Evolutionary conservation across 2,329 filamentous ascomycete genomes (phyloP).

Genomic region (Aquanectria penicillioides): DNA sequence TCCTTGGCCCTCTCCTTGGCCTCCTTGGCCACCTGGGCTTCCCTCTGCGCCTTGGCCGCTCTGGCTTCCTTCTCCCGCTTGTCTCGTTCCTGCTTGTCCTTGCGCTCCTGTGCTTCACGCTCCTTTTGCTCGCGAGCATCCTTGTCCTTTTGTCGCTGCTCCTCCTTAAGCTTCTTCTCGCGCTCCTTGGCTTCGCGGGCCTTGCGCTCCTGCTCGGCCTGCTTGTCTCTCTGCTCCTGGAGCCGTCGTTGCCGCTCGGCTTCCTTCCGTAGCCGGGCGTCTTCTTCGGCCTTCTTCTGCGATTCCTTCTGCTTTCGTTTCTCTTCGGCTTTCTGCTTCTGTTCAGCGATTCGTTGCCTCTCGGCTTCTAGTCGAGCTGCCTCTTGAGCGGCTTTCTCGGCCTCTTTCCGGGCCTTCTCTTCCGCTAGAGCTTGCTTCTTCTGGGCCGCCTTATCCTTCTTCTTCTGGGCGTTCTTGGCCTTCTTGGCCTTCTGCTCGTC

Average conservation of each 20-base stretch:
- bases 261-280: constrained; percentile 86
- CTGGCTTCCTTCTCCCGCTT: constrained; percentile 69
- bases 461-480: constrained; percentile 91
- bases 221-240: constrained; percentile 86
- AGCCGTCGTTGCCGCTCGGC: constrained; percentile 81
- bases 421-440: constrained; percentile 92
- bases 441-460: constrained; percentile 90
- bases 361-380: constrained; percentile 79
- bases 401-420: constrained; percentile 87
- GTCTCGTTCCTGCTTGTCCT: constrained; percentile 69
- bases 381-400: constrained; percentile 89
- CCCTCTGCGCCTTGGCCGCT: constrained; percentile 68
- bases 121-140: constrained; percentile 77
- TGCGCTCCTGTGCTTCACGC: constrained; percentile 73
- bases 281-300: constrained; percentile 89
- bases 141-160: constrained; percentile 81
- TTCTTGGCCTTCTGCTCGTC: constrained; percentile 90
- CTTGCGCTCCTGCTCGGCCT: constrained; percentile 87
- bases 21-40: constrained; percentile 61
- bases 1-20: constrained; percentile 75
- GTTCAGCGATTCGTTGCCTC: constrained; percentile 82
- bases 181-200: constrained; percentile 68
- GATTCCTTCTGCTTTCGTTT: constrained; percentile 91
- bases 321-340: constrained; percentile 84
- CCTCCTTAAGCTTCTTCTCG: constrained; percentile 87